Evolutionary conservation across 306 rosid species (phyloP).

Genomic region (Quercus alba): DNA sequence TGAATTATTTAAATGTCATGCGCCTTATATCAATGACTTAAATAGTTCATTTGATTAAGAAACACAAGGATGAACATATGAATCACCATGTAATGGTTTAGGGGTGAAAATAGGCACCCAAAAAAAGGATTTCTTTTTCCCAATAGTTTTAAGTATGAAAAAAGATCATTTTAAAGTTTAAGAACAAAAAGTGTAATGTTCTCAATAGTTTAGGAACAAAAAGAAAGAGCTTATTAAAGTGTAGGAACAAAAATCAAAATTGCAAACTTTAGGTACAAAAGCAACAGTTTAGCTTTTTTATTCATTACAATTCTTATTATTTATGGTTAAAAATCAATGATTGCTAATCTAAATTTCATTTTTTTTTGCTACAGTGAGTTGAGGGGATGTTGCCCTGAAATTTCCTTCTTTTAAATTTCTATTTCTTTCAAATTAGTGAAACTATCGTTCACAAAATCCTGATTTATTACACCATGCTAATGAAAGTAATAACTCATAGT

Average conservation of each 20-base stretch:
- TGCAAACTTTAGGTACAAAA: background rate
- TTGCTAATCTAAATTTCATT: background rate
- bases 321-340: background rate
- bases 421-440: background rate
- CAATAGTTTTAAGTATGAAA: no score
- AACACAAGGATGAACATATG: no score
- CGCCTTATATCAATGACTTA: no score
- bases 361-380: background rate
- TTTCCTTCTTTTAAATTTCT: background rate
- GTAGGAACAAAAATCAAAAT: background rate
- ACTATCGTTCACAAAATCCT: background rate
- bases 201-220: no score
- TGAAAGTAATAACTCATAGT: background rate
- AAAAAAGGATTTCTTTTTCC: no score
- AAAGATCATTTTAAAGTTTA: no score
- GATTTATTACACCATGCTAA: background rate
- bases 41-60: no score
- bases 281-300: background rate
- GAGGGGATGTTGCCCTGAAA: background rate
- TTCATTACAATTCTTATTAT: background rate
- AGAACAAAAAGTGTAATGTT: no score
- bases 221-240: no score
- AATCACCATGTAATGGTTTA: no score
- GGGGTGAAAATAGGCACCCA: no score
- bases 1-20: no score